Base-by-base conservation (phyloP, 495 filamentous ascomycete genomes). In the Aspergillus mulundensis region DNA sequence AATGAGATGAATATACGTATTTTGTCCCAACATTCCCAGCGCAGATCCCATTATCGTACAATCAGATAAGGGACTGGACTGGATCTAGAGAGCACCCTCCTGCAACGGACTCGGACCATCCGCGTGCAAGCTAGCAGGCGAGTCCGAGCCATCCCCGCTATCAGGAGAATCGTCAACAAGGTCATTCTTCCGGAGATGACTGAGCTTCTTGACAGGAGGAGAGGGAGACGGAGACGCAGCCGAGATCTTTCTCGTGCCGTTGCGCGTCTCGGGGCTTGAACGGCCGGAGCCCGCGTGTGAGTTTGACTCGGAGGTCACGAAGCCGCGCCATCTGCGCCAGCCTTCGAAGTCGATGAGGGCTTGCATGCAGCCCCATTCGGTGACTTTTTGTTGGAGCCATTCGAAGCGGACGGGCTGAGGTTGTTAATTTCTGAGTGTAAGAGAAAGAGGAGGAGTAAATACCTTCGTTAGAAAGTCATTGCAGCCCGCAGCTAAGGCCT, bases 341-440 rank as follows among this genome's bases (percentile, higher is more conserved):
- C 94, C 94, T 65, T 97, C 94, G 62, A 91, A 97, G 77, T 98
- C 94, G 70, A 98, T 98, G 50, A 98, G 76, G 18, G 95, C 95
- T 77, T 97, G 94, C 79, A 98, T 97, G 75, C 94, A 98, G 59
- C 94, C 94, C 94, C 94, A 98, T 82, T 98, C 94, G 68, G 93
- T 96, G 39, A 97, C 91, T 67, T 98, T 98, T 39, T 93, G 84
- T 64, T 95, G 88, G 14, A 98, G 81, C 94, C 94, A 98, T 55
- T 95, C 91, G 65, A 97, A 97, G 61, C 93, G 95, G 50, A 98
- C 91, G 20, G 94, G 94, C 90, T 96, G 56, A 0, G 7, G 15
- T 48, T 61, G 40, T 30, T 39, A 60, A 51, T 53, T 46, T 65
- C 54, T 47, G 41, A 3, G 12, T 38, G 34, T n/a, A 38, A 15